Evolutionary conservation across 768 basidiomycete species (phyloP).

Genomic region (Suillus brevipes): DNA sequence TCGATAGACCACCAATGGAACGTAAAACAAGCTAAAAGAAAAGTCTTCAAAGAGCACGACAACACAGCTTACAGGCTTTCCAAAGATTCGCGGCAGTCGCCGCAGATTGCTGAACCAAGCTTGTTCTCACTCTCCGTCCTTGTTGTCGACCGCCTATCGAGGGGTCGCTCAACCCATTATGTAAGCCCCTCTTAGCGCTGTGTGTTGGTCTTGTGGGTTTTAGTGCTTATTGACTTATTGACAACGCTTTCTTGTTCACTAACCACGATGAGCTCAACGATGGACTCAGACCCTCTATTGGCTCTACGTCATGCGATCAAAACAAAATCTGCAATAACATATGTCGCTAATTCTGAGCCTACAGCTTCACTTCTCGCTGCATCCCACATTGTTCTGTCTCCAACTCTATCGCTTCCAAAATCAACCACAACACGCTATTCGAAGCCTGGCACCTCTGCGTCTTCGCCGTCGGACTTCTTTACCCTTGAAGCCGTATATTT

Average conservation of each 20-base stretch:
- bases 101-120: not conserved
- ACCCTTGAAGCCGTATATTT: conserved; percentile 80
- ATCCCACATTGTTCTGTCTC: conserved; percentile 62
- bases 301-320: conserved; percentile 65
- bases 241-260: not conserved
- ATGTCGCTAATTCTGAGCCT: conserved; percentile 38
- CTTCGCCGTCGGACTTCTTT: conserved; percentile 55
- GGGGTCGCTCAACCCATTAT: not conserved
- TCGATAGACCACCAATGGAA: not conserved
- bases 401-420: conserved; percentile 61
- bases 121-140: not conserved
- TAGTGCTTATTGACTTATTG: conserved; percentile 2
- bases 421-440: conserved; percentile 75
- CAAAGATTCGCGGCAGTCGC: not conserved
- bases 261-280: conserved; percentile 13
- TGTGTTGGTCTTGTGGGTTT: not conserved
- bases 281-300: conserved; percentile 49
- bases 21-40: too few species aligned
- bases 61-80: not conserved
- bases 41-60: not conserved
- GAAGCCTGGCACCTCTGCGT: conserved; percentile 51
- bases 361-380: conserved; percentile 53
- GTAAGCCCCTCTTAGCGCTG: conserved; percentile 2
- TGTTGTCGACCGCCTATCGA: not conserved
- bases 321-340: conserved; percentile 50